Conservation (phyloP, 306 rosid species). For the Aeschynomene evenia region DNA sequence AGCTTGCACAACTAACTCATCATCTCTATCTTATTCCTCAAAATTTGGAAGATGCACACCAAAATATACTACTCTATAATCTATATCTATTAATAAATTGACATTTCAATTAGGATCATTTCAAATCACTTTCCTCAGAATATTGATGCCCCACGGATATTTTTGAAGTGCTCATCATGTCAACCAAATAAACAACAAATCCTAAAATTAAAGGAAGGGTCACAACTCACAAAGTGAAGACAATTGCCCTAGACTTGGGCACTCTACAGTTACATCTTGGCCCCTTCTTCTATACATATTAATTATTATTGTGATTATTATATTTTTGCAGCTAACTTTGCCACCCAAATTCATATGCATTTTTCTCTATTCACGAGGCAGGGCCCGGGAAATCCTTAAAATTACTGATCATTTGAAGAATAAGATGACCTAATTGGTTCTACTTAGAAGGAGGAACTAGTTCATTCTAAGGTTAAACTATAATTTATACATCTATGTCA, state of each 20-base stretch:
- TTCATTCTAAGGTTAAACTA: not conserved
- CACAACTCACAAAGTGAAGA: constrained; percentile 36
- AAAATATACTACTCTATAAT: too few relatives aligned
- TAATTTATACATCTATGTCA: constrained; percentile 16
- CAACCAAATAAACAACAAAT: constrained; percentile 24
- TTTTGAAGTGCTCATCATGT: constrained; percentile 33
- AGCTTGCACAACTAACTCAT: not conserved
- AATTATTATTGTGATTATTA: not conserved
- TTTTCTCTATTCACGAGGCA: not conserved
- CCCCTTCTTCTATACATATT: not conserved
- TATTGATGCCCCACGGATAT: constrained; percentile 8
- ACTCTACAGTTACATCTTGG: not conserved
- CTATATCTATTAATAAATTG: too few relatives aligned
- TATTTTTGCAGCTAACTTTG: not conserved
- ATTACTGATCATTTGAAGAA: not conserved
- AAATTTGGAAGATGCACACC: too few relatives aligned
- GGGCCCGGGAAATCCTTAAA: not conserved
- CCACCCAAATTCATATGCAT: not conserved
- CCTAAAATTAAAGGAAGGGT: constrained; percentile 16
- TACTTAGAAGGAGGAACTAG: constrained; percentile 6
- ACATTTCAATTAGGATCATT: too few relatives aligned
- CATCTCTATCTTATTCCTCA: too few relatives aligned
- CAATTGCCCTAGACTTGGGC: constrained; percentile 3
- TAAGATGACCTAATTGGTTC: not conserved
- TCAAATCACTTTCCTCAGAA: too few relatives aligned